Evolutionary conservation across 2,329 filamentous ascomycete species (phyloP), one percentile per base, ranked within the genome.

Genomic region (Tolypocladium ovalisporum): DNA sequence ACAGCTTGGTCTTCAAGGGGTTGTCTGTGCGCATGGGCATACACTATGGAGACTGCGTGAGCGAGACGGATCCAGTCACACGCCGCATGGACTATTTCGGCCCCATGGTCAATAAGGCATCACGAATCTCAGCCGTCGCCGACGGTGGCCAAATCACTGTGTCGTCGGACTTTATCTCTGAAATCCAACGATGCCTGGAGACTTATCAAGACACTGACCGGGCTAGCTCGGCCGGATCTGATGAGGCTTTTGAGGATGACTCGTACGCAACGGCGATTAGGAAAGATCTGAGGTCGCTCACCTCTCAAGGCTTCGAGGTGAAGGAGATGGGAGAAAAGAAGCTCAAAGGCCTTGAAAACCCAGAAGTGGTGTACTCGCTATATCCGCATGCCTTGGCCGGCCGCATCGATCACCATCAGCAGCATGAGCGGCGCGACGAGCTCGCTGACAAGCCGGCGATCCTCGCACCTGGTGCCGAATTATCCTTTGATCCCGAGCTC

Each of bases 1-100:
- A 89, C 60, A 90, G 88, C 60, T 74, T 95, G 62, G 96, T 99
- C 62, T 97, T 97, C 78, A 89, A 89, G 61, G 94, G 94, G 60
- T 76, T 99, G 55, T 97, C 92, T 13, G 94, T 99, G 47, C 85
- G 94, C 59, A 99, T 99, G 94, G 94, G 94, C 65, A 90, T 96
- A 60, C 94, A 99, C 71, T 99, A 88, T 83, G 94, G 94, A 63
- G 86, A 89, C 59, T 94, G 93, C 7, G 91, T 99, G 65, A 96
- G 91, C 69, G 94, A 99, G 72, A 88, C 88, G 54, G 94, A 99
- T 71, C 94, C 94, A 0, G 92, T 99, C 54, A 99, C 94, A 1
- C 88, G 92, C 58, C 90, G 94, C 61, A 99, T 99, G 94, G 94
- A 99, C 67, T 99, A 99, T 75, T 99, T 97, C 69, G 94, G 94